Conservation (phyloP, 371 early-diverging fungal genomes). For the Rhizopus delemar region DNA sequence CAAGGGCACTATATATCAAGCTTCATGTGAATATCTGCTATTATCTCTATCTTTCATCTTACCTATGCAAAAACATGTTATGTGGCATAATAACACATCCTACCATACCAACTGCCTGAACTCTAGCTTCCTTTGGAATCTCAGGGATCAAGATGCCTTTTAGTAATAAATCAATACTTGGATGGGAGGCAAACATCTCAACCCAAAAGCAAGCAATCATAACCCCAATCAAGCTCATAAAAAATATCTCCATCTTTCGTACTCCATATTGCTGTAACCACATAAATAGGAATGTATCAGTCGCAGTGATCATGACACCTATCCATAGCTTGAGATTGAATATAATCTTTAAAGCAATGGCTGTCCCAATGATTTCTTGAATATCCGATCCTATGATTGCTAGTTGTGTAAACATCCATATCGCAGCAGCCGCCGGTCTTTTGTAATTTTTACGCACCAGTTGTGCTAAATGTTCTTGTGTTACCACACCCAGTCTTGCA, state of each 20-base stretch:
- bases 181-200: conserved; percentile 64
- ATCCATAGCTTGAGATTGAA: conserved; percentile 60
- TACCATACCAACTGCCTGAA: conserved; percentile 71
- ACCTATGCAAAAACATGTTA: conserved; percentile 72
- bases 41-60: conserved; percentile 14
- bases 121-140: conserved; percentile 57
- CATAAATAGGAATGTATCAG: conserved; percentile 71
- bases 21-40: neutral
- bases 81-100: conserved; percentile 81
- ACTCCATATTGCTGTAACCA: conserved; percentile 67
- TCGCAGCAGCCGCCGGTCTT: conserved; percentile 36
- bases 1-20: conserved; percentile 50
- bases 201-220: conserved; percentile 72
- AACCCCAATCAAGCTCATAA: conserved; percentile 62
- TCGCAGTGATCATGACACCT: conserved; percentile 70
- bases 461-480: conserved; percentile 71
- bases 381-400: conserved; percentile 81
- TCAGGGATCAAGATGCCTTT: conserved; percentile 62
- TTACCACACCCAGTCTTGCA: conserved; percentile 71
- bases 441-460: conserved; percentile 53
- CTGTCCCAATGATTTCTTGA: conserved; percentile 77
- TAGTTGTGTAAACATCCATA: conserved; percentile 68
- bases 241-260: conserved; percentile 65
- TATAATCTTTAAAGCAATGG: conserved; percentile 71
- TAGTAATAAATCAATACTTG: conserved; percentile 54